phyloP scores from a whole-genome alignment of 2,329 filamentous ascomycete genomes.

The Talaromyces sp. region DNA sequence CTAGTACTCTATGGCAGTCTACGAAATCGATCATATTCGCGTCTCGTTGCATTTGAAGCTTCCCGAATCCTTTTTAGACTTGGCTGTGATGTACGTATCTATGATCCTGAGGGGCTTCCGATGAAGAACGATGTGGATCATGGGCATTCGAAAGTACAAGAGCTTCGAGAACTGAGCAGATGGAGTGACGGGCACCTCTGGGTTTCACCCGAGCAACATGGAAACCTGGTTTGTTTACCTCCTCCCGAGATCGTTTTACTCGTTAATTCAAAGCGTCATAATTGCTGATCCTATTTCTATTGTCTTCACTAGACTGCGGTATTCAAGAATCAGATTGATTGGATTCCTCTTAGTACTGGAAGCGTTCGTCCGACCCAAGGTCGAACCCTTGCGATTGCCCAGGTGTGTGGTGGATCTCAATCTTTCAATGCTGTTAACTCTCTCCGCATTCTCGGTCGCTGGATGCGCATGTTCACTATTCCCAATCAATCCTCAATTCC shows the following conservation, averaged over 20 bases:
- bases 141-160: conserved; percentile 62
- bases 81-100: conserved; percentile 68
- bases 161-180: conserved; percentile 60
- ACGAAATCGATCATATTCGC: conserved; percentile 60
- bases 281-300: conserved; percentile 1
- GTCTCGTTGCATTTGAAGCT: conserved; percentile 62
- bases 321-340: conserved; percentile 72
- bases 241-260: too few species aligned
- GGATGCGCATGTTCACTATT: conserved; percentile 71
- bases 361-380: conserved; percentile 68
- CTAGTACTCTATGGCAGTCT: conserved; percentile 66
- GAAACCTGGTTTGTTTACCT: conserved; percentile 54
- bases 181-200: conserved; percentile 71
- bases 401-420: conserved; percentile 67
- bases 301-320: conserved; percentile 55
- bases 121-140: conserved; percentile 66
- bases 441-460: conserved; percentile 66
- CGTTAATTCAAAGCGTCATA: too few species aligned
- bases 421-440: conserved; percentile 70
- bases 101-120: conserved; percentile 60
- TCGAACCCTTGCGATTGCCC: conserved; percentile 63
- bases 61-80: conserved; percentile 64
- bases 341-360: conserved; percentile 66
- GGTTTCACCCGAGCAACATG: conserved; percentile 69
- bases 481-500: conserved; percentile 68